phyloP scores from a whole-genome alignment of 2,329 filamentous ascomycete genomes.

The Parasarocladium wereldwijsianum region DNA sequence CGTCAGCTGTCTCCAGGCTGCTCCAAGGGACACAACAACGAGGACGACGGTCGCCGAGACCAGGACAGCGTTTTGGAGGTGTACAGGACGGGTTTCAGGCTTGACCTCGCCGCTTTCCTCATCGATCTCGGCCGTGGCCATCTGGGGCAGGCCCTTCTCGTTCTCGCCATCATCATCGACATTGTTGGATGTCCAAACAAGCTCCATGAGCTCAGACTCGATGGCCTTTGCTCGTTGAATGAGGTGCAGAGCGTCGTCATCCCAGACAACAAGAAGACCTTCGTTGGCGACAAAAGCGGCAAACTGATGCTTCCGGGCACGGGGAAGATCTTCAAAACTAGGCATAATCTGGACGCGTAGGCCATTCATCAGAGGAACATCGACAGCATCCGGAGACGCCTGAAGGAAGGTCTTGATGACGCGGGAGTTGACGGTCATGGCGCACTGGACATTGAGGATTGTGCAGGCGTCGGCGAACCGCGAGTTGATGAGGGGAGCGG shows the following conservation, averaged over 20 bases:
- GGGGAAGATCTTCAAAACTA: constrained; percentile 53
- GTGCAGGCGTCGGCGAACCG: constrained; percentile 49
- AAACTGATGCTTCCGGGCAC: constrained; percentile 64
- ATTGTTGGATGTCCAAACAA: constrained; percentile 53
- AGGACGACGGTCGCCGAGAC: constrained; percentile 52
- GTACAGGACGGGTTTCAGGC: constrained; percentile 49
- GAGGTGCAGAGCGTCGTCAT: constrained; percentile 61
- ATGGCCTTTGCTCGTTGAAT: constrained; percentile 56
- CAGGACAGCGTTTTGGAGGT: constrained; percentile 55
- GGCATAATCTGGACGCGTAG: constrained; percentile 64
- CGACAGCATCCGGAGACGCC: constrained; percentile 57
- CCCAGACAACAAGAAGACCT: constrained; percentile 64
- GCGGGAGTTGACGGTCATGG: constrained; percentile 68
- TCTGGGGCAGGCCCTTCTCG: constrained; percentile 31
- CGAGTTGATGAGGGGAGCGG: constrained; percentile 47
- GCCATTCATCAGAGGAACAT: constrained; percentile 63
- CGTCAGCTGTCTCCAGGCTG: constrained; percentile 54
- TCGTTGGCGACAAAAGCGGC: constrained; percentile 64
- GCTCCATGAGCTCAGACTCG: constrained; percentile 61
- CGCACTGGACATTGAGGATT: constrained; percentile 62
- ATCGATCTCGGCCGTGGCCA: constrained; percentile 45
- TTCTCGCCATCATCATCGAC: constrained; percentile 38
- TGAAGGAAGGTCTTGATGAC: constrained; percentile 67
- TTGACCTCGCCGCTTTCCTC: constrained; percentile 56
- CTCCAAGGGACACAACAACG: constrained; percentile 51